A percentile compares a stretch with the other conserved stretches of the same genome.
These are phyloP conservation scores for Xanthoparmelia taractica DNA, from an alignment of 495 filamentous ascomycete species.

Conservation along the genomic window DNA sequence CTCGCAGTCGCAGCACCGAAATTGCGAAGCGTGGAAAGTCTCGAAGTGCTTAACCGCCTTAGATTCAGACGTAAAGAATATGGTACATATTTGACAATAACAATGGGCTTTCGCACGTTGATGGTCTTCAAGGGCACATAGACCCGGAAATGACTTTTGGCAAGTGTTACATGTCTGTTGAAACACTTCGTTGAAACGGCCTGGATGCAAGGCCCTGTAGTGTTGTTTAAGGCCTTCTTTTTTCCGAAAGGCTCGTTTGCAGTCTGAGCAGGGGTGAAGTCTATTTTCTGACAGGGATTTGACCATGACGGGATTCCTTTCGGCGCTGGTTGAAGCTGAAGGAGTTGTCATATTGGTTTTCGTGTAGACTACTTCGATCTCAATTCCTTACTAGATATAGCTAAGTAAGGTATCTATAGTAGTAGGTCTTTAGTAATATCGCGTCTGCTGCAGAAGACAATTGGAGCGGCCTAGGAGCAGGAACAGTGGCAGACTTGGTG, in stretches of 20 bases:
- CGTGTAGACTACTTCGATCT: too few relatives aligned
- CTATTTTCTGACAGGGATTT: too few relatives aligned
- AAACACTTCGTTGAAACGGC: neutral
- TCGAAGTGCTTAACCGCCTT: neutral
- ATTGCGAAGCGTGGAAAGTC: conserved; percentile 16
- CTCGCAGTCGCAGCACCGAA: conserved; percentile 22
- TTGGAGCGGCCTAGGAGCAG: too few relatives aligned
- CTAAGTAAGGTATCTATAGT: too few relatives aligned
- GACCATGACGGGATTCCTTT: too few relatives aligned
- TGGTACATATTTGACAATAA: conserved; percentile 1
- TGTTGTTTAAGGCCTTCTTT: neutral
- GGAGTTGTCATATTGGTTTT: too few relatives aligned
- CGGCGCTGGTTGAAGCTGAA: too few relatives aligned
- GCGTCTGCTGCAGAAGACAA: too few relatives aligned
- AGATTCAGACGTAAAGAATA: neutral
- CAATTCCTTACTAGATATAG: too few relatives aligned
- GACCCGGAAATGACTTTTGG: neutral
- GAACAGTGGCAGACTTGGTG: too few relatives aligned
- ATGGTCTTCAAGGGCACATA: neutral
- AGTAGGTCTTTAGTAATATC: too few relatives aligned
- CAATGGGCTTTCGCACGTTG: neutral
- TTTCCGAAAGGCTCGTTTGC: neutral
- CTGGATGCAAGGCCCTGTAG: neutral
- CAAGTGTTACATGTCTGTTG: neutral
- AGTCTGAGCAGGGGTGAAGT: neutral